Base-by-base conservation (phyloP, 306 rosid species). In the Canavalia gladiata region DNA sequence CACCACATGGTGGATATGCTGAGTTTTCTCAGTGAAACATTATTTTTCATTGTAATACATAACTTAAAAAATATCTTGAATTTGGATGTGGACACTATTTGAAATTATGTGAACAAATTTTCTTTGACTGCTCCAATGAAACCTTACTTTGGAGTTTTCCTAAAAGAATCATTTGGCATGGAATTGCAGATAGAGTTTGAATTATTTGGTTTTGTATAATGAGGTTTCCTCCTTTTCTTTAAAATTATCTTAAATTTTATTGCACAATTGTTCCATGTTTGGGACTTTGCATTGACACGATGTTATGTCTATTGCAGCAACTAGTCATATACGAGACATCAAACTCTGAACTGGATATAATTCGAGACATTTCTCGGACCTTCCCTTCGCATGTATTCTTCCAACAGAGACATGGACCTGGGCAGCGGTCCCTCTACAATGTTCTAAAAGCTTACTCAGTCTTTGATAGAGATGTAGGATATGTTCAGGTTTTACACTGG, bases 391-490 rank as follows among this genome's bases (percentile, higher is more conserved):
- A 95, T 68, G 97, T 95, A 64, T 93, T 93, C 94, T 95, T 95
- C 92, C 99, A 90, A 82, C 94, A 93, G 82, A 91, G 99, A 87
- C 99, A 95, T 80, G 99, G 99, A 49, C 99, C 99, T 64, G 98
- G 99, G 41, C 99, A 95, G 74, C 92, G 99, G 82, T 95, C 99
- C 39, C 99, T 93, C 58, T 95, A 95, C 92, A 93, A 95, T 85
- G 94, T 95, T 84, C 84, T 95, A 65, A 95, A 95, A 86, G 99
- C 98, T 45, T 95, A 95, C 76, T 95, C 99, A 0, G 99, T 95
- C 54, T 95, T 87, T 86, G 99, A 95, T 82, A 86, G 98, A 90
- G 89, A 93, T 74, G 99, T 95, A 39, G 99, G 99, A 89, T 95
- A 95, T 87, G 99, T 95, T 84, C 99, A 95, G 97, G 98, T 95